A percentile compares a stretch with the other conserved stretches of the same genome.
These are phyloP conservation scores for Amphichorda felina DNA, from an alignment of 2,329 filamentous ascomycete species.

Conservation along the genomic window DNA sequence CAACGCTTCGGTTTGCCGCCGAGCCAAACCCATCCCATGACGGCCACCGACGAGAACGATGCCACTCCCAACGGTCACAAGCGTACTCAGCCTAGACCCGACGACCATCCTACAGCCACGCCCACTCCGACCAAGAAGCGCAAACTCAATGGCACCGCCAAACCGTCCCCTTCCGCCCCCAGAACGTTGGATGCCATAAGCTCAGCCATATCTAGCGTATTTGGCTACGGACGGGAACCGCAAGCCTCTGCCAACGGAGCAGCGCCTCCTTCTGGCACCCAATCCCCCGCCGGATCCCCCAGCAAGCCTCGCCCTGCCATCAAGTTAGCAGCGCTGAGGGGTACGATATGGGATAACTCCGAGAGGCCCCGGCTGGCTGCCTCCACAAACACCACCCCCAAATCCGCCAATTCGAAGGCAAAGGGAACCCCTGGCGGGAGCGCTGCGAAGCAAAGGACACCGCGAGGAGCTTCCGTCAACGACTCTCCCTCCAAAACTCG, in stretches of 20 bases:
- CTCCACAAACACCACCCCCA: conserved; percentile 9
- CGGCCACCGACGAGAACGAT: neutral
- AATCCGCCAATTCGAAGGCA: conserved; percentile 5
- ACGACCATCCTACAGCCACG: neutral
- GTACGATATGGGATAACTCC: conserved; percentile 24
- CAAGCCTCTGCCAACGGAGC: neutral
- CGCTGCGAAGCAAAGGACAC: conserved; percentile 1
- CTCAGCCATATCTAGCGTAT: conserved; percentile 16
- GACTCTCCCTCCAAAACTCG: conserved; percentile 4
- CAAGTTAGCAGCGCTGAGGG: conserved; percentile 21
- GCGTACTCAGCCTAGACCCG: neutral
- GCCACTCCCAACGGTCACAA: neutral
- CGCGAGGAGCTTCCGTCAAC: neutral
- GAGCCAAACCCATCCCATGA: neutral
- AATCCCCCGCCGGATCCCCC: neutral
- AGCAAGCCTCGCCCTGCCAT: conserved; percentile 18
- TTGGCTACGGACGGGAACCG: conserved; percentile 9
- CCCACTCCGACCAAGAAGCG: conserved; percentile 4
- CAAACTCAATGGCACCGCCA: conserved; percentile 5
- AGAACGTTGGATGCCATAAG: conserved; percentile 17
- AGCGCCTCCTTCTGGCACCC: neutral
- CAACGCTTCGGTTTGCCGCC: no score
- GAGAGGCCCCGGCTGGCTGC: conserved; percentile 6
- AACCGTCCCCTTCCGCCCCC: conserved; percentile 11
- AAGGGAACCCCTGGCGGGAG: conserved; percentile 1